Percentiles rank a stretch among this genome's conserved stretches.
Conservation (phyloP, 495 filamentous ascomycete species). For the Neurospora discreta region DNA sequence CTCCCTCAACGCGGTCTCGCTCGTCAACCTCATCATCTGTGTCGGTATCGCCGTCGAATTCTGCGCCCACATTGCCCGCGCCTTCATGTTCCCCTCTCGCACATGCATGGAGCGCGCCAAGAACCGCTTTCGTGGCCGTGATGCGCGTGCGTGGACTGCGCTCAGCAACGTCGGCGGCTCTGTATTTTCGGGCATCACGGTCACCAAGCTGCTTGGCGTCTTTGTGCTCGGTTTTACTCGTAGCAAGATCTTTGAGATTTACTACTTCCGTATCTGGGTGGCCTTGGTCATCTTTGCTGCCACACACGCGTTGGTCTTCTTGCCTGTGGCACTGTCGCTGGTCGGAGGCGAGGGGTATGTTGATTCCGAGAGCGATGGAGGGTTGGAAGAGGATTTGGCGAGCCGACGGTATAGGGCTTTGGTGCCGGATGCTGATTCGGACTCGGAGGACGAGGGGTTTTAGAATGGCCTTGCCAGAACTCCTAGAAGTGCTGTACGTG, state of each 20-base stretch:
- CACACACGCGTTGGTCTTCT: conserved; percentile 76
- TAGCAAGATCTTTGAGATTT: conserved; percentile 98
- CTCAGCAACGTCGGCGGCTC: conserved; percentile 87
- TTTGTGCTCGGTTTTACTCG: conserved; percentile 86
- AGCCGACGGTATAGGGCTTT: conserved; percentile 34
- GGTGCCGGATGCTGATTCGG: conserved; percentile 28
- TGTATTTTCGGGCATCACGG: conserved; percentile 90
- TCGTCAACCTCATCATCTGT: conserved; percentile 96
- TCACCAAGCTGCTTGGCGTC: conserved; percentile 91
- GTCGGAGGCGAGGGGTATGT: conserved; percentile 81
- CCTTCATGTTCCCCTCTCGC: conserved; percentile 83
- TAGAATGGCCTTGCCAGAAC: not conserved
- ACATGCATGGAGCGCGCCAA: conserved; percentile 65
- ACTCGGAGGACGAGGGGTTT: conserved; percentile 15
- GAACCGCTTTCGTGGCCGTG: conserved; percentile 56
- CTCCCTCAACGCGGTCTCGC: conserved; percentile 87
- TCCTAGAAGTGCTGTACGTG: not conserved
- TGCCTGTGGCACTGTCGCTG: conserved; percentile 82
- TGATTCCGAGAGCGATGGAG: conserved; percentile 72
- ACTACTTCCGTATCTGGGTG: conserved; percentile 96
- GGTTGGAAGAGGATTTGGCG: conserved; percentile 72
- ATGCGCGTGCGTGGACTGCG: conserved; percentile 82
- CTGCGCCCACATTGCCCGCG: conserved; percentile 90
- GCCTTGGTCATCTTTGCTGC: conserved; percentile 85
- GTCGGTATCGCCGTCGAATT: conserved; percentile 95